These are phyloP conservation scores for Naganishia sp. DNA, from an alignment of 1,284 basidiomycete genomes.

Conservation along the genomic window DNA sequence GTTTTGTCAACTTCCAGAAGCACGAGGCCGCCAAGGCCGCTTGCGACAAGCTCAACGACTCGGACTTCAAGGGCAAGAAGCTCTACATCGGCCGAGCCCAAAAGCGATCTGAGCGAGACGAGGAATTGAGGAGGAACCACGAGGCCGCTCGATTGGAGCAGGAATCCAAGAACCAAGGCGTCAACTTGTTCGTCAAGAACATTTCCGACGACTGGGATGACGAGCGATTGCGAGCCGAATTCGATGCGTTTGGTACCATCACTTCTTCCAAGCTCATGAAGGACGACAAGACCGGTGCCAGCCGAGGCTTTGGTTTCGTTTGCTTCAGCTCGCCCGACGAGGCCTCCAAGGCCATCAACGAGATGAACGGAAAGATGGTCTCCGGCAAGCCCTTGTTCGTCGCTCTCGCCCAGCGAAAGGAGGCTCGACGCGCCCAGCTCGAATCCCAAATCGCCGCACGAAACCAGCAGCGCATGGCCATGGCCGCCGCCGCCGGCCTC, in stretches of 20 bases:
- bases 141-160: slow-evolving; percentile 97
- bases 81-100: slow-evolving; percentile 96
- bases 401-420: slow-evolving; percentile 96
- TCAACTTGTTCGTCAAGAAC: slow-evolving; percentile 99
- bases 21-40: slow-evolving; percentile 92
- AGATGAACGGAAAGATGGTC: slow-evolving; percentile 99
- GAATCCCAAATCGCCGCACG: slow-evolving; percentile 98
- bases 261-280: slow-evolving; percentile 99
- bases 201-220: slow-evolving; percentile 88
- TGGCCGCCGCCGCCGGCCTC: slow-evolving; percentile 81
- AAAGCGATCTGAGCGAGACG: slow-evolving; percentile 98
- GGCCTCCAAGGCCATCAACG: slow-evolving; percentile 97
- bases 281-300: slow-evolving; percentile 68
- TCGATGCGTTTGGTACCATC: slow-evolving; percentile 95
- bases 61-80: slow-evolving; percentile 82
- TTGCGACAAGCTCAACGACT: slow-evolving; percentile 87
- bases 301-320: slow-evolving; percentile 93
- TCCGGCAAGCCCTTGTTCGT: slow-evolving; percentile 98
- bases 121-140: slow-evolving; percentile 90
- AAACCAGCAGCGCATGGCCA: slow-evolving; percentile 86
- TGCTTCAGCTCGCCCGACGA: slow-evolving; percentile 99
- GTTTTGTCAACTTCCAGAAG: slow-evolving; percentile 93
- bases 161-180: slow-evolving; percentile 96
- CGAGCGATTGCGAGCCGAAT: slow-evolving; percentile 90
- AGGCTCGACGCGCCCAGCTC: slow-evolving; percentile 96